Evolutionary conservation across 495 filamentous ascomycete species (phyloP).

Genomic region (Neurospora sp.): DNA sequence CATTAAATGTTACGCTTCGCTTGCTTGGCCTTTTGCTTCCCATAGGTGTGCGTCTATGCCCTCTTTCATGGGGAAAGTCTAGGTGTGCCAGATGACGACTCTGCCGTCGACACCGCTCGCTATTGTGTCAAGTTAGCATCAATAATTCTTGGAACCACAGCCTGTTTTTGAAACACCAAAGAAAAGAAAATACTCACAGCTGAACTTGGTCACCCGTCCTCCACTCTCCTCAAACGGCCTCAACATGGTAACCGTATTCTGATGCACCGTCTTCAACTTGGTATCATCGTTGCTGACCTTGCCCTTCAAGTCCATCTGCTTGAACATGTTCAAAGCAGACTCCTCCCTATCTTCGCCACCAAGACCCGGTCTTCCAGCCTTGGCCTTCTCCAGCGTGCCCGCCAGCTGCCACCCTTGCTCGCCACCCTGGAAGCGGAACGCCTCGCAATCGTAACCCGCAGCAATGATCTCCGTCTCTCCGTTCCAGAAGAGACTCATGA

Average conservation of each 20-base stretch:
- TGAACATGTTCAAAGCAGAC: conserved; percentile 96
- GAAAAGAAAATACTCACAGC: conserved; percentile 53
- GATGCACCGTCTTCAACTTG: conserved; percentile 89
- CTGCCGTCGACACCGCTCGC: conserved; percentile 91
- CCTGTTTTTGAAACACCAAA: background rate
- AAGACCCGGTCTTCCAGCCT: conserved; percentile 41
- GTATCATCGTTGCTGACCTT: conserved; percentile 73
- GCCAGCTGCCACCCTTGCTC: conserved; percentile 75
- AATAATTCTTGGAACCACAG: conserved; percentile 1
- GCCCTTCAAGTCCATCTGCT: conserved; percentile 95
- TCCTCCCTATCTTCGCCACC: conserved; percentile 39
- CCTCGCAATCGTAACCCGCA: conserved; percentile 93
- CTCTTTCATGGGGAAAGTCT: conserved; percentile 11
- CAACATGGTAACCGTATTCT: conserved; percentile 87
- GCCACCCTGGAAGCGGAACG: conserved; percentile 78
- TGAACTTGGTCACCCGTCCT: conserved; percentile 65
- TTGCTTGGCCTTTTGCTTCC: background rate
- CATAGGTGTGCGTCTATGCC: background rate
- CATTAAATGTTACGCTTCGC: background rate
- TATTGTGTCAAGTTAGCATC: conserved; percentile 36
- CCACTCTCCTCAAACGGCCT: conserved; percentile 59
- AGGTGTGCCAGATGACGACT: conserved; percentile 65
- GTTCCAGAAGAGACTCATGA: conserved; percentile 87
- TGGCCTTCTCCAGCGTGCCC: conserved; percentile 66
- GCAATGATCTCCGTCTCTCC: conserved; percentile 89